These are phyloP conservation scores for Cercophora samala DNA, from an alignment of 495 filamentous ascomycete species.

Conservation along the genomic window DNA sequence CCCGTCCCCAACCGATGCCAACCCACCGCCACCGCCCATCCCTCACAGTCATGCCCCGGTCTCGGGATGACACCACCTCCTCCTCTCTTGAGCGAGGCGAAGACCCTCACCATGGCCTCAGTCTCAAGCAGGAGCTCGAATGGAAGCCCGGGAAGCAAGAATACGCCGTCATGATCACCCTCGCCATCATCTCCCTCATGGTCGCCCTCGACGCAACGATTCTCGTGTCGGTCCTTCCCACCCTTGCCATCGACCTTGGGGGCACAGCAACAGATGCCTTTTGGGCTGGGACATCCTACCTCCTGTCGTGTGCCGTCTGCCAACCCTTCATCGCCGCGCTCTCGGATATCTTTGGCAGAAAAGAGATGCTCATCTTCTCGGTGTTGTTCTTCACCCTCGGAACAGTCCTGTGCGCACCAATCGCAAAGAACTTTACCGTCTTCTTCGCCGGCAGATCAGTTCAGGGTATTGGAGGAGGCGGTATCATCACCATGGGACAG, in stretches of 20 bases:
- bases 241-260: slow-evolving; percentile 42
- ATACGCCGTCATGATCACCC: slow-evolving; percentile 40
- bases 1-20: not conserved
- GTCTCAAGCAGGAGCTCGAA: slow-evolving; percentile 19
- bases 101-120: slow-evolving; percentile 1
- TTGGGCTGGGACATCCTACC: slow-evolving; percentile 55
- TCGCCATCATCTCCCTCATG: slow-evolving; percentile 49
- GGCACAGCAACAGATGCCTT: slow-evolving; percentile 49
- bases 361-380: slow-evolving; percentile 41
- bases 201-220: slow-evolving; percentile 57
- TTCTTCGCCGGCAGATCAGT: slow-evolving; percentile 73
- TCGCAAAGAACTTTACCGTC: slow-evolving; percentile 48
- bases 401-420: slow-evolving; percentile 40
- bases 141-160: slow-evolving; percentile 40
- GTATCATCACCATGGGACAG: slow-evolving; percentile 76
- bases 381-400: slow-evolving; percentile 46
- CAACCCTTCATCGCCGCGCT: slow-evolving; percentile 49
- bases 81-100: slow-evolving; percentile 19
- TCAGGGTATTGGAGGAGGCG: slow-evolving; percentile 80
- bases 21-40: not conserved
- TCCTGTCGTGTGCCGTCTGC: slow-evolving; percentile 46
- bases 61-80: not conserved
- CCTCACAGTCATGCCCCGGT: not conserved
- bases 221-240: slow-evolving; percentile 44
- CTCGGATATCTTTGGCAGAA: slow-evolving; percentile 53